Evolutionary conservation across 2,329 filamentous ascomycete genomes (phyloP).

Genomic region (Herpotrichia juniperi): DNA sequence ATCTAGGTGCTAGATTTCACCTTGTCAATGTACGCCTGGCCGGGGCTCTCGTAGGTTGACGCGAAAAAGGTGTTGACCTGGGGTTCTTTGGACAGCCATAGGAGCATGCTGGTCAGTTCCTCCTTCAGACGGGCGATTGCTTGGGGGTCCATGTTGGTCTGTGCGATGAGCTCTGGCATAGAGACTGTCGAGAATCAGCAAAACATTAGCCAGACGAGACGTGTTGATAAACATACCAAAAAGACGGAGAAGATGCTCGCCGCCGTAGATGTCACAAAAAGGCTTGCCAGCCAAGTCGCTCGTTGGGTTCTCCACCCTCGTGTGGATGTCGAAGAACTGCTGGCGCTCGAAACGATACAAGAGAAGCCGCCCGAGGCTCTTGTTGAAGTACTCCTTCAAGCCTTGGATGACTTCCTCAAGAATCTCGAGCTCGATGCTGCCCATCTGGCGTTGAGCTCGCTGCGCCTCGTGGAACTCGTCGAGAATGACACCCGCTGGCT

Average conservation of each 20-base stretch:
- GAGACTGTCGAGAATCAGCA: conserved; percentile 63
- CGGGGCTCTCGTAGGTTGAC: conserved; percentile 74
- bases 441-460: conserved; percentile 67
- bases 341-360: conserved; percentile 93
- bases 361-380: conserved; percentile 82
- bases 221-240: conserved; percentile 68
- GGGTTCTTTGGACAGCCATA: conserved; percentile 74
- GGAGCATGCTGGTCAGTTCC: conserved; percentile 83
- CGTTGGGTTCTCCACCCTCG: conserved; percentile 67
- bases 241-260: conserved; percentile 87
- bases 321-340: conserved; percentile 81
- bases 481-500: conserved; percentile 78
- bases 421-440: conserved; percentile 78
- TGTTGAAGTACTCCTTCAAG: conserved; percentile 92
- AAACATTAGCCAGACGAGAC: background rate
- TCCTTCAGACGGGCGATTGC: conserved; percentile 87
- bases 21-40: conserved; percentile 74
- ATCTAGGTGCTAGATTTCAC: conserved; percentile 51
- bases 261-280: conserved; percentile 84
- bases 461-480: conserved; percentile 79
- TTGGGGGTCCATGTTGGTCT: conserved; percentile 97
- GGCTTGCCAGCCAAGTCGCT: conserved; percentile 72
- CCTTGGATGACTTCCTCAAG: conserved; percentile 88
- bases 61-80: conserved; percentile 80
- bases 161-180: conserved; percentile 89